Evolutionary conservation across 2,329 filamentous ascomycete species (phyloP), one percentile per base, ranked within the genome.

Genomic region (Sarocladium brachiariae): DNA sequence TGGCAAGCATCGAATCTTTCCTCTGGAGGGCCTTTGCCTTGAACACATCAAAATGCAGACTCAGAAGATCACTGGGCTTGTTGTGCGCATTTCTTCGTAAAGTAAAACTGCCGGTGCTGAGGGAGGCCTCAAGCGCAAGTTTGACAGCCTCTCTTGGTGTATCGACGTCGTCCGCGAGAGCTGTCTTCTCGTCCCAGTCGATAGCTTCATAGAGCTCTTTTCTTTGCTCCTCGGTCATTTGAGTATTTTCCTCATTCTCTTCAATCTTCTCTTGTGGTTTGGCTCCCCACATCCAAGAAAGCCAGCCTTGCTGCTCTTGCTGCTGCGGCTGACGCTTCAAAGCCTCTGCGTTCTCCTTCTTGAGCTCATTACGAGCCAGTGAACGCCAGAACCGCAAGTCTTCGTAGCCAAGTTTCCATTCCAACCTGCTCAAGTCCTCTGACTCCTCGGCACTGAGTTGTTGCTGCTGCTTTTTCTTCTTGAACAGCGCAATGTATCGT

Each of bases 331-430:
- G 71, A 62, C 77, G 76, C 61, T 89, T 93, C 60, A 92, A 83
- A n/a, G 92, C 83, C 30, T 88, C 87, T 2, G 93, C 85, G 55
- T 95, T 95, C 63, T 99, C 93, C 65, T 96, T 97, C 59, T 89
- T 89, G 13, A 99, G 74, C 65, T 99, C 88, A 58, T 95, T 99
- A 21, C 93, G 84, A 25, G 92, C 93, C 51, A 99, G 66, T 0
- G 93, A 97, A 55, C 93, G 80, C 91, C 93, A 99, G 70, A 99
- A 99, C 4, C 93, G 86, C 50, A 99, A 75, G 63, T 99, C 95
- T 65, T 99, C 93, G 63, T 99, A 99, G 30, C 78, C 83, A 2
- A 96, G 76, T 64, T 96, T 96, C 73, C 80, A 82, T 65, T 99
- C 93, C 2, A 99, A 76, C 46, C 76, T 76, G 38, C 84, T 80